Evolutionary conservation across 2,329 filamentous ascomycete species (phyloP).

Genomic region (Xylariaceae sp.): DNA sequence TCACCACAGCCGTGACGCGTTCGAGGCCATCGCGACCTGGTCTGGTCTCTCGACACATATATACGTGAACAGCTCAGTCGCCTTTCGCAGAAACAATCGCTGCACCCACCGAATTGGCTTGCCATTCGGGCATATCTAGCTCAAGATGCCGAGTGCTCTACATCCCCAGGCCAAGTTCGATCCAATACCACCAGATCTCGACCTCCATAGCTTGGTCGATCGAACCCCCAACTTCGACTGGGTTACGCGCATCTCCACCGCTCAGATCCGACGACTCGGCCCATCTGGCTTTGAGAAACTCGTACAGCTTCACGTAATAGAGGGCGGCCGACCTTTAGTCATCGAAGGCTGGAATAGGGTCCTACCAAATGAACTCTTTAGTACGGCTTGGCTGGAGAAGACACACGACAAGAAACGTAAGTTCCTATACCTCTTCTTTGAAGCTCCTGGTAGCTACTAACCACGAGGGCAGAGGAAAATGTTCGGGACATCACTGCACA

Average conservation of each 20-base stretch:
- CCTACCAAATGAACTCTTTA: slow-evolving; percentile 81
- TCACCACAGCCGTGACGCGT: slow-evolving; percentile 17
- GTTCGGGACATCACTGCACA: slow-evolving; percentile 81
- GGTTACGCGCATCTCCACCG: slow-evolving; percentile 78
- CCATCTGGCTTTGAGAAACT: slow-evolving; percentile 85
- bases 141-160: slow-evolving; percentile 73
- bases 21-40: slow-evolving; percentile 3
- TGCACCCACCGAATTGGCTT: neutral
- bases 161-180: slow-evolving; percentile 90
- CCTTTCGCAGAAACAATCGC: neutral
- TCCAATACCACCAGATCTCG: slow-evolving; percentile 84
- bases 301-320: slow-evolving; percentile 81
- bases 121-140: neutral
- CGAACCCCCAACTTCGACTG: slow-evolving; percentile 84
- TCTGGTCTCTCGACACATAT: neutral
- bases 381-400: slow-evolving; percentile 77
- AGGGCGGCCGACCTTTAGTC: slow-evolving; percentile 85
- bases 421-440: slow-evolving; percentile 36
- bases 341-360: slow-evolving; percentile 85
- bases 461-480: slow-evolving; percentile 69
- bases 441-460: slow-evolving; percentile 31
- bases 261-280: slow-evolving; percentile 79
- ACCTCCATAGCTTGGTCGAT: slow-evolving; percentile 78
- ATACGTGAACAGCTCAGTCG: neutral
- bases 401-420: slow-evolving; percentile 81